Conservation (phyloP, 257 asterid species). For the Thymus mandschuricus region DNA sequence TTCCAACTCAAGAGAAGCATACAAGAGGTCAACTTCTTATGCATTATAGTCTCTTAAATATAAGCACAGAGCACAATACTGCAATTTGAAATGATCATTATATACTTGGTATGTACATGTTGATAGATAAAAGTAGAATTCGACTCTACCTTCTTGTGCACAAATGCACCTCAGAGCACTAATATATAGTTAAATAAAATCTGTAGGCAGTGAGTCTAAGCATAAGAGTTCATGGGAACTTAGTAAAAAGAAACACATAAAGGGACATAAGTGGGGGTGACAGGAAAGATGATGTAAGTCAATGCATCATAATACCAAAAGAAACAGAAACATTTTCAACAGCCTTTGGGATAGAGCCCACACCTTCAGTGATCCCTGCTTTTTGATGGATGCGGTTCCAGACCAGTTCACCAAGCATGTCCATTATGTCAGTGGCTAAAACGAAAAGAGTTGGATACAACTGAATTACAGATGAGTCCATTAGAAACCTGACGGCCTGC, state of each 20-base stretch:
- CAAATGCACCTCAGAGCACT: slow-evolving; percentile 13
- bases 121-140: slow-evolving; percentile 9
- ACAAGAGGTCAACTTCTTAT: not conserved
- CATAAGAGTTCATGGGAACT: slow-evolving; percentile 5
- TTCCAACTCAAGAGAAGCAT: slow-evolving; percentile 6
- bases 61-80: slow-evolving; percentile 24
- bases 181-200: not conserved
- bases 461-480: slow-evolving; percentile 68
- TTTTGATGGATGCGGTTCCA: slow-evolving; percentile 76
- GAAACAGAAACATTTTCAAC: slow-evolving; percentile 9
- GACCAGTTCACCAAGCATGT: slow-evolving; percentile 79
- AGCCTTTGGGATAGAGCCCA: slow-evolving; percentile 38
- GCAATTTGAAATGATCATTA: slow-evolving; percentile 19
- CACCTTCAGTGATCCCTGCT: slow-evolving; percentile 64
- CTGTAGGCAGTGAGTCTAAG: slow-evolving; percentile 7
- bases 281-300: slow-evolving; percentile 7
- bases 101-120: slow-evolving; percentile 5
- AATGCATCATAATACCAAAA: slow-evolving; percentile 19
- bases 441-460: slow-evolving; percentile 84
- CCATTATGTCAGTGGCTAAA: slow-evolving; percentile 73
- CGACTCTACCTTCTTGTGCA: slow-evolving; percentile 1
- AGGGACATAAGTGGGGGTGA: not conserved
- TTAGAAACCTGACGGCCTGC: slow-evolving; percentile 84
- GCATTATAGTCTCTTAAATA: slow-evolving; percentile 1
- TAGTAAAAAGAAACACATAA: not conserved